Evolutionary conservation across 805 yeast species (phyloP).

Genomic region (Teunomyces atbi): DNA sequence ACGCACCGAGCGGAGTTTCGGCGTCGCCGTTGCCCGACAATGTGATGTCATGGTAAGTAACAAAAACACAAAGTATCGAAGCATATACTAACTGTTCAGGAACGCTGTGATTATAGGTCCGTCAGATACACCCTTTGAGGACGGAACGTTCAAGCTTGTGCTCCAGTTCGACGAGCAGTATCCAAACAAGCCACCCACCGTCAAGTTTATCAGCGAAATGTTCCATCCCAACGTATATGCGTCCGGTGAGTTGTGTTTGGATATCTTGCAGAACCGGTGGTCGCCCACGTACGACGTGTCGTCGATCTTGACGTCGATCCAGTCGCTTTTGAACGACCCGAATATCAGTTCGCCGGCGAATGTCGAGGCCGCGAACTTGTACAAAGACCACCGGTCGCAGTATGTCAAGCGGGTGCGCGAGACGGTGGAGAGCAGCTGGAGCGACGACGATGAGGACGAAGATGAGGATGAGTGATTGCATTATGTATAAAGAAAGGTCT

Average conservation of each 20-base stretch:
- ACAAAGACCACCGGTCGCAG: conserved; percentile 92
- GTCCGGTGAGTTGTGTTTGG: conserved; percentile 91
- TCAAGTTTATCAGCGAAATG: conserved; percentile 89
- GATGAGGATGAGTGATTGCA: conserved; percentile 30
- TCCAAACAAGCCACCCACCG: conserved; percentile 95
- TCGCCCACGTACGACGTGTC: conserved; percentile 98
- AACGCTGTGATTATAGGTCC: conserved; percentile 98
- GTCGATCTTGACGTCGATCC: conserved; percentile 89
- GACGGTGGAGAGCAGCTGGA: conserved; percentile 94
- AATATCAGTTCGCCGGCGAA: conserved; percentile 96
- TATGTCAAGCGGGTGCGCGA: conserved; percentile 89
- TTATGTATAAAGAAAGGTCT: no score
- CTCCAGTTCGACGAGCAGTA: conserved; percentile 94
- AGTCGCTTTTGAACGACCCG: conserved; percentile 90
- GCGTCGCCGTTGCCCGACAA: conserved; percentile 97
- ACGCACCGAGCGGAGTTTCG: conserved; percentile 96
- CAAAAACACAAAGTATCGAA: neutral
- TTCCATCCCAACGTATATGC: conserved; percentile 98
- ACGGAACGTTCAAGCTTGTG: conserved; percentile 87
- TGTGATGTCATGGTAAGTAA: conserved; percentile 76
- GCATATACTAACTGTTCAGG: conserved; percentile 24
- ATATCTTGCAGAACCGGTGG: conserved; percentile 96
- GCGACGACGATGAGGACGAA: conserved; percentile 67
- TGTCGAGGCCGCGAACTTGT: conserved; percentile 94
- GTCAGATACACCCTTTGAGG: conserved; percentile 95